Evolutionary conservation across 116 monocot species (phyloP), one percentile per base, ranked within the genome.

Genomic region (Papilionanthe hybrid): DNA sequence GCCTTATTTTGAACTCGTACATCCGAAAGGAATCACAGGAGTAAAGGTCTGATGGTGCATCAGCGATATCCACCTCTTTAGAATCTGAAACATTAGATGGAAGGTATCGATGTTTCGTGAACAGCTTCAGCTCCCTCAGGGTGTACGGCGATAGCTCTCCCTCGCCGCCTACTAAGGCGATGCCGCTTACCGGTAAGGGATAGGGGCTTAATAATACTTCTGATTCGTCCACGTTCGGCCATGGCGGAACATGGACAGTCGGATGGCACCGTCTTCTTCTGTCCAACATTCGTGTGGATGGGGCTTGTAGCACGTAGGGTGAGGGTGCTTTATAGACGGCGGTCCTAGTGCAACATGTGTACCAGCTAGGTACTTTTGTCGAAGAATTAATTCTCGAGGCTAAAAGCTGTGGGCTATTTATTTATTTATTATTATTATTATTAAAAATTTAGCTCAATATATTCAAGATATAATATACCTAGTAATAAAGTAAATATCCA

Each of bases 1-100:
- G 85, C 66, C 88, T 78, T 17, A 93, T 86, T 79, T 93, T 93
- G 87, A 90, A 93, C 85, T 88, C 86, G 87, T 86, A 92, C 82
- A 93, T 93, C 77, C 90, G 86, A 82, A 93, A 93, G 80, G 88
- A 88, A 69, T 93, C 93, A 41, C 10, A 66, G 22, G 83, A 72
- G 72, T 63, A 80, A 27, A 67, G 72, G 44, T 83, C 85, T 30
- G 53, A 75, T 27, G 73, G 74, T 53, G 76, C 45, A 9, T 53
- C 13, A 53, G 53, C 53, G 53, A 53, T 15, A 53, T 53, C 53
- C 15, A 15, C 15, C 53, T 13, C 53, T 12, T 53, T 53, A 15
- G 53, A 15, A 53, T 53, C 57, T 73, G 57, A 9, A 27, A 72
- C 78, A 72, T 76, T 81, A 15, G 76, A 75, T 19, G 81, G 81